Conservation (phyloP, 352 stramenopile genomes). For the Albugo candida region DNA sequence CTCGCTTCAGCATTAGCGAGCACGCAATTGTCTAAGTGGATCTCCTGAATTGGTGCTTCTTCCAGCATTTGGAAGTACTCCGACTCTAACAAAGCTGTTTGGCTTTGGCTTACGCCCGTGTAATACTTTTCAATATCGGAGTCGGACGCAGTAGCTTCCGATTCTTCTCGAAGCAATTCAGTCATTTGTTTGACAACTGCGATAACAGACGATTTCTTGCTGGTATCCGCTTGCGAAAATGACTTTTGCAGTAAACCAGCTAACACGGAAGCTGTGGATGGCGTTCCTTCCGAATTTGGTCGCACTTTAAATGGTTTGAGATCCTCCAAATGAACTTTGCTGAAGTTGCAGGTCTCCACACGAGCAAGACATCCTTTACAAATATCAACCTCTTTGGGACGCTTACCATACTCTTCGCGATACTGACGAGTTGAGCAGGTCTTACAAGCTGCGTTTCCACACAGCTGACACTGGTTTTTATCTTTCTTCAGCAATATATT, state of each 20-base stretch:
- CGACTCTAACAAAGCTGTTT: neutral
- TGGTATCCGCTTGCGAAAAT: constrained; percentile 5
- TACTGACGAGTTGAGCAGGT: neutral
- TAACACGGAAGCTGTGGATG: too few species aligned
- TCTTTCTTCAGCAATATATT: neutral
- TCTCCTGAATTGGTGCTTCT: neutral
- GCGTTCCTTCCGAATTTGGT: too few species aligned
- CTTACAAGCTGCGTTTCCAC: neutral
- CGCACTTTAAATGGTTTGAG: too few species aligned
- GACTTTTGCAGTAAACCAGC: too few species aligned
- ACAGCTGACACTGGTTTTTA: neutral
- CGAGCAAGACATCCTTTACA: neutral
- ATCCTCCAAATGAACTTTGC: too few species aligned
- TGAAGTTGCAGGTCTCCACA: too few species aligned
- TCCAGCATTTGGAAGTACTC: constrained; percentile 4
- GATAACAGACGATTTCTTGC: constrained; percentile 20
- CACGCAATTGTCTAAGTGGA: constrained; percentile 4
- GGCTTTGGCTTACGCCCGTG: too few species aligned
- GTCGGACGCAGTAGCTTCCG: neutral
- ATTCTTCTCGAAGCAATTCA: constrained; percentile 18
- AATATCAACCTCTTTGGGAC: constrained; percentile 16
- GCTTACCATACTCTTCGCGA: constrained; percentile 1
- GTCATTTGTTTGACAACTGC: constrained; percentile 28
- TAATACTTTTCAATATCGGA: constrained; percentile 3
- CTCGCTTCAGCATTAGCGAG: constrained; percentile 1